Base-by-base conservation (phyloP, 495 filamentous ascomycete species). In the Lepidopterella palustris region DNA sequence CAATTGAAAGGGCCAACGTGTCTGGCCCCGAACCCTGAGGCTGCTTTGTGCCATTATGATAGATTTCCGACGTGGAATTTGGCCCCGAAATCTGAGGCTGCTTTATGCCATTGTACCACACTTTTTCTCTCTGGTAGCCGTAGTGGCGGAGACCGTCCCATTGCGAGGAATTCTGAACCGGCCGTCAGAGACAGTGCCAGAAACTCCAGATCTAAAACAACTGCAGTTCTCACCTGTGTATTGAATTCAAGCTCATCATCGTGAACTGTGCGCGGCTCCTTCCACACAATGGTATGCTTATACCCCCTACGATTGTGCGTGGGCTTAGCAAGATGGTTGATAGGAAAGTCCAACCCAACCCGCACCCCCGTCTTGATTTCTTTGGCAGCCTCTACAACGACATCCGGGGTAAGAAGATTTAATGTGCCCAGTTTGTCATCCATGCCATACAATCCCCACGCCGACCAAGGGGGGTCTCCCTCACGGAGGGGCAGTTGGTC, bases 41-140 rank as follows among this genome's bases (percentile, higher is more conserved):
- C 21, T 49, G 20, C 48, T n/a, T 28, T 49, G 25, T 2, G 42
- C 55, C 18, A 15, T 35, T 35, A 35, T 35, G 15, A 35, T 6
- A 35, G 15, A n/a, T n/a, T 60, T 45, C 67, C 64, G 9, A 66
- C 71, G 54, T 82, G 75, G 53, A 88, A 80, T 15, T n/a, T n/a
- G n/a, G n/a, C n/a, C n/a, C n/a, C n/a, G n/a, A n/a, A n/a, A n/a
- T n/a, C n/a, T n/a, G n/a, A n/a, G n/a, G n/a, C n/a, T 84, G 78
- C 0, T 80, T 35, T 66, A 67, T 60, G 0, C 78, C 83, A 52
- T 86, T 86, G 64, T 83, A 87, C 62, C 82, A 88, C 13, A 64
- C 63, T 48, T 71, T 63, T 39, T 78, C 76, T 42, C 78, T 73
- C 58, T 83, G 79, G 57, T 83, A 82, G 13, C 31, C 49, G 6